phyloP scores from a whole-genome alignment of 164 flowering plant genomes.

The Nymphaea colorata region DNA sequence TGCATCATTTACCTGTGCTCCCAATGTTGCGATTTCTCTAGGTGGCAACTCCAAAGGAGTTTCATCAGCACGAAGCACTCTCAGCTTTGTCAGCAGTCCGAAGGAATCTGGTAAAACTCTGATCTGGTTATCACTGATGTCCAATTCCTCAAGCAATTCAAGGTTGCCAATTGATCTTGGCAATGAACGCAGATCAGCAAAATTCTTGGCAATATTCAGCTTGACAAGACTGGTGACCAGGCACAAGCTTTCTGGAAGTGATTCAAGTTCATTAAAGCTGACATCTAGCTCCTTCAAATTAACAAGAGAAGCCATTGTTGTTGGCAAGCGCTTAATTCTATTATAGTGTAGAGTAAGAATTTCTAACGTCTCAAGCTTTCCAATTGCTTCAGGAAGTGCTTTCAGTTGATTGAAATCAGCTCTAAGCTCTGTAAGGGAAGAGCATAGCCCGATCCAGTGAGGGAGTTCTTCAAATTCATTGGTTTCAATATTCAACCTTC shows the following conservation, averaged over 20 bases:
- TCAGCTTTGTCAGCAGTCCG: conserved; percentile 41
- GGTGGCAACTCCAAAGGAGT: conserved; percentile 75
- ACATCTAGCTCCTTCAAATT: conserved; percentile 51
- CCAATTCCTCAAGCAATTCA: conserved; percentile 61
- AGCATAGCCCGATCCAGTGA: conserved; percentile 52
- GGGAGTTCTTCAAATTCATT: conserved; percentile 66
- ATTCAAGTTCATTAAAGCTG: conserved; percentile 61
- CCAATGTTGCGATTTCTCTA: conserved; percentile 30
- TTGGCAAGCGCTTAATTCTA: conserved; percentile 41
- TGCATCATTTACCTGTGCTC: conserved; percentile 44
- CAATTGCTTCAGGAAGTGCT: conserved; percentile 68
- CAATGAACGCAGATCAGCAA: conserved; percentile 48
- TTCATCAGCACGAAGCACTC: conserved; percentile 47
- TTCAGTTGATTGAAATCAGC: conserved; percentile 53
- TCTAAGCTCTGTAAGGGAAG: conserved; percentile 45
- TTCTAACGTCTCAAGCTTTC: conserved; percentile 50
- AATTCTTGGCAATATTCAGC: conserved; percentile 49
- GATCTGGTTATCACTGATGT: conserved; percentile 56
- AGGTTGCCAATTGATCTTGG: conserved; percentile 65
- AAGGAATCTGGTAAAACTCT: conserved; percentile 54
- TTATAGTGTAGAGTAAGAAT: conserved; percentile 49
- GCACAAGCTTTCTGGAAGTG: conserved; percentile 50
- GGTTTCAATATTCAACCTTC: conserved; percentile 40
- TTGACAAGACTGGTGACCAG: conserved; percentile 40
- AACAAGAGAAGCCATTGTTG: conserved; percentile 51